Percentiles rank a stretch among this genome's conserved stretches.
phyloP scores from a whole-genome alignment of 345 rosid genomes.

The Camelina hispida region DNA sequence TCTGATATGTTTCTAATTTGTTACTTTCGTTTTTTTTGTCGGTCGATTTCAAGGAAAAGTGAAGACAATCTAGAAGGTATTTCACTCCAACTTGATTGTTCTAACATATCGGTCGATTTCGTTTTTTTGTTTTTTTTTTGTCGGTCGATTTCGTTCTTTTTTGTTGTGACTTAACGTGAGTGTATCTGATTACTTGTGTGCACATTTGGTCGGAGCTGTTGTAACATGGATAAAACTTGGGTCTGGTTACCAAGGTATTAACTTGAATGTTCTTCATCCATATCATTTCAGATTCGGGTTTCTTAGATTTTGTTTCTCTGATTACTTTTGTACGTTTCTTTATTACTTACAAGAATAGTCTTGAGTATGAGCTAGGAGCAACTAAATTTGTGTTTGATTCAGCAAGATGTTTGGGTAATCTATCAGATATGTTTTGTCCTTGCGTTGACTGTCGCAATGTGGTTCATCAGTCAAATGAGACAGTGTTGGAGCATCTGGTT shows the following conservation, averaged over 20 bases:
- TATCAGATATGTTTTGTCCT: neutral
- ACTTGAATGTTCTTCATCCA: neutral
- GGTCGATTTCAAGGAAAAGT: too few species aligned
- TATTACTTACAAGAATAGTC: neutral
- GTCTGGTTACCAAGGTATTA: constrained; percentile 11
- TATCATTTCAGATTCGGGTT: neutral
- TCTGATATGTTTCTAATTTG: too few species aligned
- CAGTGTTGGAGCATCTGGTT: neutral
- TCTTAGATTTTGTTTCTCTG: too few species aligned
- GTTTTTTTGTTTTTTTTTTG: too few species aligned
- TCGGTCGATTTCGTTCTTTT: neutral
- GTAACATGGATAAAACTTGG: constrained; percentile 18
- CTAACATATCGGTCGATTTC: too few species aligned
- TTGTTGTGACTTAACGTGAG: neutral
- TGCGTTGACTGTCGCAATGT: neutral
- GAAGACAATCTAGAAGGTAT: too few species aligned
- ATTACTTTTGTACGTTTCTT: neutral
- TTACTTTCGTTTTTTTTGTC: too few species aligned
- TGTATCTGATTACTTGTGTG: neutral
- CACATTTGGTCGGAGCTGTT: constrained; percentile 5
- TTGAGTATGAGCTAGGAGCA: neutral
- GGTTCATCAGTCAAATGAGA: neutral
- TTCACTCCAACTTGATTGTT: too few species aligned
- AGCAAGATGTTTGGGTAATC: neutral
- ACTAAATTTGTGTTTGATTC: neutral